phyloP scores from a whole-genome alignment of 208 protist species.

The Vickermania ingenoplastis region DNA sequence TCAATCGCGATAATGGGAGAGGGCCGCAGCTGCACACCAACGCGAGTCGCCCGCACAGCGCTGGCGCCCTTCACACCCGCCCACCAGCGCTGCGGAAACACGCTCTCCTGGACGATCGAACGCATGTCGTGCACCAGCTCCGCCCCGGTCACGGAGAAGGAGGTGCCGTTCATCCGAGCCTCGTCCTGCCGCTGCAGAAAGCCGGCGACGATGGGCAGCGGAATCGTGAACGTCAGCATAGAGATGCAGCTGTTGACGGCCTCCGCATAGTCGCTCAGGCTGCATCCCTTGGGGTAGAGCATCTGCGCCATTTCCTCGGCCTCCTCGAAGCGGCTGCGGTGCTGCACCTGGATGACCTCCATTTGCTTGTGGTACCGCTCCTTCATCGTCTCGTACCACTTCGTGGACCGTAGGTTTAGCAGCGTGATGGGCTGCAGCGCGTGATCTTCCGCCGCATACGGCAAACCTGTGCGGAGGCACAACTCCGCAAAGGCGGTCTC shows the following conservation, averaged over 20 bases:
- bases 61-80: not conserved
- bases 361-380: slow-evolving; percentile 23
- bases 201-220: slow-evolving; percentile 13
- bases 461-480: slow-evolving; percentile 25
- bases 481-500: slow-evolving; percentile 39
- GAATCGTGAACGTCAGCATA: slow-evolving; percentile 49
- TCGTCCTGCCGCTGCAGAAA: slow-evolving; percentile 25
- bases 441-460: slow-evolving; percentile 1
- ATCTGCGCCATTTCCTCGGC: slow-evolving; percentile 30
- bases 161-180: slow-evolving; percentile 9
- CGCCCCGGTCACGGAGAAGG: slow-evolving; percentile 18
- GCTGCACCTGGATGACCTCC: slow-evolving; percentile 9
- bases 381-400: slow-evolving; percentile 47
- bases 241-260: slow-evolving; percentile 56
- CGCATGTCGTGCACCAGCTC: slow-evolving; percentile 35
- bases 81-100: slow-evolving; percentile 65
- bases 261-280: slow-evolving; percentile 51
- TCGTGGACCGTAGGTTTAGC: slow-evolving; percentile 12
- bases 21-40: slow-evolving; percentile 31
- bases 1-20: slow-evolving; percentile 43
- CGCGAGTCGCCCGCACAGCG: slow-evolving; percentile 8
- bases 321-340: slow-evolving; percentile 27
- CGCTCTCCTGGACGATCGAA: slow-evolving; percentile 27
- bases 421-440: slow-evolving; percentile 5
- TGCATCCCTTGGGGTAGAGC: slow-evolving; percentile 65